Evolutionary conservation across 768 basidiomycete species (phyloP), one percentile per base, ranked within the genome.

Genomic region (Tulasnella sp.): DNA sequence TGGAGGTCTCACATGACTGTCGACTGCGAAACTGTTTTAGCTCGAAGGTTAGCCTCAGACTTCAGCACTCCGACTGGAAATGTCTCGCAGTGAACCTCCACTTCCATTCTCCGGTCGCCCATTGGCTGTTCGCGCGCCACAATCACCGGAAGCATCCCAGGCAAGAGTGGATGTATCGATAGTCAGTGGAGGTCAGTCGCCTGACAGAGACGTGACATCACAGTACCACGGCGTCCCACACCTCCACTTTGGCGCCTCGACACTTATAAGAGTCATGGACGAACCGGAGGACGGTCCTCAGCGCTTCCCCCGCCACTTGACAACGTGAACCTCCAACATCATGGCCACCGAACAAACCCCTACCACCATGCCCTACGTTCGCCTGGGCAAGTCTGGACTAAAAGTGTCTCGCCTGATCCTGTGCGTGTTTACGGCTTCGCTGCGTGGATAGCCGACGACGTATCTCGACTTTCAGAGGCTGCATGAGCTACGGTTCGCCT

Each of bases 401-500:
- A 78, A 77, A 29, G 79, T 79, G 23, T 79, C 79, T 23, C 57
- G 67, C 10, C 55, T 75, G 26, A 76, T 79, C 74, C 48, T 79
- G 55, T 76, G 44, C 32, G 75, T 39, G 16, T 40, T 74, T n/a
- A 20, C 70, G 70, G 32, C 70, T 42, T 35, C 29, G 35, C 5
- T 5, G 1, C 1, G 29, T 35, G 18, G 70, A 35, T 4, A n/a
- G 16, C 26, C 40, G 16, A 7, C 29, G 16, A 35, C 70, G 32
- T 35, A 2, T 70, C 5, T n/a, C n/a, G 6, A 20, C 51, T 42
- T 20, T 35, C 40, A 84, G 92, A 0, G 91, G 91, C 1, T 87
- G 86, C 57, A 90, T 91, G 90, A 84, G 85, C 29, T 91, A 90
- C 80, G 90, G 88, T 39, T 82, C 82, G 15, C 84, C 86, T 13